These are phyloP conservation scores for Aspergillus japonicus DNA, from an alignment of 2,329 filamentous ascomycete genomes.

Conservation along the genomic window DNA sequence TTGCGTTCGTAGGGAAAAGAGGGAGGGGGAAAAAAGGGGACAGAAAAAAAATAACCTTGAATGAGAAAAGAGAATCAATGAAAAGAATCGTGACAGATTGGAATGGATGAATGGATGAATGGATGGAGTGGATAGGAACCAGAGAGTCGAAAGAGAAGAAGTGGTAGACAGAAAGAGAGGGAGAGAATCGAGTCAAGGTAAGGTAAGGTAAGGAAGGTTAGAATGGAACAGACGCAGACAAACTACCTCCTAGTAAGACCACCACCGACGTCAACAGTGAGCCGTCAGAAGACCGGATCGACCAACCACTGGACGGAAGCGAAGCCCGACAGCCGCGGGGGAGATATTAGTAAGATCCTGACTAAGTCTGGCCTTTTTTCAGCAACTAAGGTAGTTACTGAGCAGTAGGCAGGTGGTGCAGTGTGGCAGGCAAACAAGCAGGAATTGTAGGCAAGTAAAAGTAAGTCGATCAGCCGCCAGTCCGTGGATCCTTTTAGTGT, in stretches of 20 bases:
- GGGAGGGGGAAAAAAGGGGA: background rate
- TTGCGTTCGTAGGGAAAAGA: background rate
- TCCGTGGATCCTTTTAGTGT: slow-evolving; percentile 8
- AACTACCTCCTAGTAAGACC: background rate
- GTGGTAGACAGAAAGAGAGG: background rate
- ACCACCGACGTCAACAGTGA: slow-evolving; percentile 9
- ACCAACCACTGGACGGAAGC: slow-evolving; percentile 8
- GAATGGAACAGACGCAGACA: background rate
- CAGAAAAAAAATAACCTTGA: background rate
- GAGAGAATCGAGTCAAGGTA: background rate
- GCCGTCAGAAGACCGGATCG: slow-evolving; percentile 2
- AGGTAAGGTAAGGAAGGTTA: background rate
- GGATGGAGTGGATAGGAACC: background rate
- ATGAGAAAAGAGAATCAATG: background rate
- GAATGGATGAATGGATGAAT: background rate
- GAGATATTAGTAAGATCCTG: background rate
- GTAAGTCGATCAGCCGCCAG: slow-evolving; percentile 4
- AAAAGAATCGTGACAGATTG: background rate
- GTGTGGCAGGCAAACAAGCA: background rate
- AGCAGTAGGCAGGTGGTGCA: background rate
- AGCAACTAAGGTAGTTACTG: too few relatives aligned
- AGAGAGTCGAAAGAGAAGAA: background rate
- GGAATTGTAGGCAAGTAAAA: background rate
- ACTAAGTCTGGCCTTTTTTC: background rate
- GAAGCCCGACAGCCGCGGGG: slow-evolving; percentile 3